Conservation (phyloP, 495 filamentous ascomycete species). For the Acidomyces sp. region DNA sequence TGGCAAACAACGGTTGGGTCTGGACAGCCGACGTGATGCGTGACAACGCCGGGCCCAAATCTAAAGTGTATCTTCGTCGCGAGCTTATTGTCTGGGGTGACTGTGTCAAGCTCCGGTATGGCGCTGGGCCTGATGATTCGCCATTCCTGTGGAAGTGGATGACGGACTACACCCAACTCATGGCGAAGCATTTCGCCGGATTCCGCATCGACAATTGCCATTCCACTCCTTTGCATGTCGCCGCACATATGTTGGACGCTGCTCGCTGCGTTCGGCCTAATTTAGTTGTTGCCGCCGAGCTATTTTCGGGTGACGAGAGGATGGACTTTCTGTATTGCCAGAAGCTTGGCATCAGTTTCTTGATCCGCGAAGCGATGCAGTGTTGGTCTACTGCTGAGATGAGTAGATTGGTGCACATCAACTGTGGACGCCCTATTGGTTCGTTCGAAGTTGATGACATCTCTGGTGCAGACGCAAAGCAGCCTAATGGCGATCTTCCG, state of each 20-base stretch:
- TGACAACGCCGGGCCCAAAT: constrained; percentile 83
- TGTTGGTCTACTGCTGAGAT: constrained; percentile 90
- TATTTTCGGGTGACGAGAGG: constrained; percentile 91
- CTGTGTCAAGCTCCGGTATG: constrained; percentile 94
- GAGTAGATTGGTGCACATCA: constrained; percentile 81
- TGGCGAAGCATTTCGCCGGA: constrained; percentile 89
- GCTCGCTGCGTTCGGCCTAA: constrained; percentile 79
- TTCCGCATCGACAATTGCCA: constrained; percentile 99
- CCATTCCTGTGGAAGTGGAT: constrained; percentile 95
- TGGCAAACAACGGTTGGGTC: constrained; percentile 97
- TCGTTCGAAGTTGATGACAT: constrained; percentile 76
- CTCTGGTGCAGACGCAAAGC: constrained; percentile 25
- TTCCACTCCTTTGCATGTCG: constrained; percentile 86
- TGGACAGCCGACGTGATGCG: constrained; percentile 91
- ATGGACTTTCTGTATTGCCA: constrained; percentile 94
- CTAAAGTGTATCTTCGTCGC: constrained; percentile 76
- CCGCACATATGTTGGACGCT: constrained; percentile 86
- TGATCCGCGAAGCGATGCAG: constrained; percentile 97
- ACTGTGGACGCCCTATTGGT: constrained; percentile 87
- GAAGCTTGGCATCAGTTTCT: constrained; percentile 71
- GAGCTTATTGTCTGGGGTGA: constrained; percentile 98
- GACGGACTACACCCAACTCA: constrained; percentile 77
- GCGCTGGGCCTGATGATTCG: constrained; percentile 63
- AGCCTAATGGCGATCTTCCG: constrained; percentile 31
- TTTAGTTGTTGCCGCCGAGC: constrained; percentile 83